Percentiles rank a stretch among this genome's conserved stretches.
Evolutionary conservation across 2,329 filamentous ascomycete species (phyloP).

Genomic region (Ceratocystis eucalypticola): DNA sequence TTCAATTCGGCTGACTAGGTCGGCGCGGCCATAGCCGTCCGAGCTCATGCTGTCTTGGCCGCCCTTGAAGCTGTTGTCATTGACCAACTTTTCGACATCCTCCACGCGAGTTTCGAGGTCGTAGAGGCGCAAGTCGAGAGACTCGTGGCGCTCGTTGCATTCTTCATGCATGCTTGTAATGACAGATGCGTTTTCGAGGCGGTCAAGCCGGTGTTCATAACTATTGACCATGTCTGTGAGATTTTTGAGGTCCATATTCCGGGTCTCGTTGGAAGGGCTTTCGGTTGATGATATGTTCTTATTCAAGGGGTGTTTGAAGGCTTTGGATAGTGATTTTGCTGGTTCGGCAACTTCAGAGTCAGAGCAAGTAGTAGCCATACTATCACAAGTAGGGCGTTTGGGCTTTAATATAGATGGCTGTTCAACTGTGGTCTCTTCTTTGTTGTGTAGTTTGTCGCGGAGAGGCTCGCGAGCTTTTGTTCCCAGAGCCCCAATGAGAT

Average conservation of each 20-base stretch:
- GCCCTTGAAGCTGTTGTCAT: slow-evolving; percentile 31
- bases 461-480: slow-evolving; percentile 26
- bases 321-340: neutral
- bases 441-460: slow-evolving; percentile 22
- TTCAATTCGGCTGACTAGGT: slow-evolving; percentile 39
- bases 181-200: slow-evolving; percentile 57
- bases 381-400: slow-evolving; percentile 9
- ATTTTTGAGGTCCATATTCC: slow-evolving; percentile 31
- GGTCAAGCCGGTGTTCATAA: slow-evolving; percentile 52
- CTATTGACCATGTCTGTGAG: slow-evolving; percentile 41
- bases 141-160: slow-evolving; percentile 53
- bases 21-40: slow-evolving; percentile 31
- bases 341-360: slow-evolving; percentile 18
- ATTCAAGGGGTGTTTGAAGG: neutral
- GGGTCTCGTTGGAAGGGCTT: neutral
- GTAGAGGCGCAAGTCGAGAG: slow-evolving; percentile 51
- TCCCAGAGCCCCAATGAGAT: slow-evolving; percentile 36
- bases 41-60: slow-evolving; percentile 29
- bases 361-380: slow-evolving; percentile 21
- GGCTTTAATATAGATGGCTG: neutral
- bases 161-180: slow-evolving; percentile 49
- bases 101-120: slow-evolving; percentile 54
- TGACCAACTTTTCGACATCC: slow-evolving; percentile 37
- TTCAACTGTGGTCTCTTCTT: neutral
- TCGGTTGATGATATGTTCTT: neutral